Base-by-base conservation (phyloP, 768 basidiomycete genomes). In the Mycena epipterygia region DNA sequence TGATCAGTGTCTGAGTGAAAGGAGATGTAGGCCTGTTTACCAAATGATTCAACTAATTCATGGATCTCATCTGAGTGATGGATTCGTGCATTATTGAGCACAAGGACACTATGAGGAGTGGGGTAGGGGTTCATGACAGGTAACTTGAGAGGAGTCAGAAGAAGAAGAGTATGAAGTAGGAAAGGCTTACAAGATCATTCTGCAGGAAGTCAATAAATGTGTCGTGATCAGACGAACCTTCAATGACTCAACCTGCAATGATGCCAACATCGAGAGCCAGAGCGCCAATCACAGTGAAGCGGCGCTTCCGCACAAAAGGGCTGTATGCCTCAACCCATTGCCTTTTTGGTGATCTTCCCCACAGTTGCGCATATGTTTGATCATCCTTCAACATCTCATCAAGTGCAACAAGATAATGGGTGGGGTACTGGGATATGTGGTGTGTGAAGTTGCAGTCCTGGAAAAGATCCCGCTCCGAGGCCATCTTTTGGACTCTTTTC, bases 351-450 rank as follows among this genome's bases (percentile, higher is more conserved):
- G 79, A 60, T 14, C 70, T 17, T 8, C 80, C 79, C 56, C 71
- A 78, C 9, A 73, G 30, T 8, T 70, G 57, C n/a, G 74, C 68
- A 61, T 74, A 76, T 23, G 76, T 78, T 1, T 66, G 65, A 51
- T 80, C 76, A 53, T 81, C 77, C n/a, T 79, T 80, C 30, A 73
- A 78, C 21, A 74, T 72, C 53, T 80, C 75, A 65, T 80, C 79
- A 61, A 81, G 59, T 19, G 61, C 68, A 29, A 68, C 61, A 14
- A 68, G 42, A 29, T 68, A 63, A 29, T 63, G 33, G 2, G 68
- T 49, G 13, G 55, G 62, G 29, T 70, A 63, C 6, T 71, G 59
- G 9, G 65, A 48, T 37, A 75, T 71, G 41, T 48, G 57, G 44
- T 37, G 14, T 29, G 71, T 49, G 25, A 64, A 75, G 44, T 63